phyloP scores from a whole-genome alignment of 2,329 filamentous ascomycete species.

The Aspergillus brunneoviolaceus region DNA sequence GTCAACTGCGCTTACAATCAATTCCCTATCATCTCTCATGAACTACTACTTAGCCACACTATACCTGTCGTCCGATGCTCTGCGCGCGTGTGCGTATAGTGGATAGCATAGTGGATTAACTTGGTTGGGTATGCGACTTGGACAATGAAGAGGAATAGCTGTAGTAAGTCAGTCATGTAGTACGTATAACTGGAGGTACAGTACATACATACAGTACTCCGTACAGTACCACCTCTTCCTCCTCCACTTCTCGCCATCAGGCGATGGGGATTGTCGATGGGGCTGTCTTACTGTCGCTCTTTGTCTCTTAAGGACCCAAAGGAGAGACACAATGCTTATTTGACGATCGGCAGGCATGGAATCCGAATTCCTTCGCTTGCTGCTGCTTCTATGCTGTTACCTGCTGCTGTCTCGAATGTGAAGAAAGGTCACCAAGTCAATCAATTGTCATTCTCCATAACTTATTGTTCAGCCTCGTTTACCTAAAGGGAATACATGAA shows the following conservation, averaged over 20 bases:
- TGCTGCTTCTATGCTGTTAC: neutral
- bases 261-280: neutral
- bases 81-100: neutral
- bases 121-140: neutral
- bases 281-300: neutral
- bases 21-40: neutral
- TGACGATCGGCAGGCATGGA: neutral
- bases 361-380: neutral
- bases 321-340: neutral
- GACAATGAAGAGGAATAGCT: neutral
- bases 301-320: neutral
- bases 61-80: neutral
- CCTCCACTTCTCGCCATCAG: neutral
- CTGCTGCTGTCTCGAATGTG: neutral
- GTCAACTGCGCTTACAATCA: neutral
- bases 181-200: neutral
- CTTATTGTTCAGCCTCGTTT: neutral
- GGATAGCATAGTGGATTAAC: neutral
- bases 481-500: neutral
- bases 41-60: neutral
- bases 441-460: neutral
- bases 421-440: neutral
- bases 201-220: neutral
- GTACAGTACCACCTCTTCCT: neutral
- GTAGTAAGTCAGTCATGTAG: neutral